Evolutionary conservation across 75 land plant genomes (phyloP), one percentile per base, ranked within the genome.

Genomic region (Isoetes taiwanensis): DNA sequence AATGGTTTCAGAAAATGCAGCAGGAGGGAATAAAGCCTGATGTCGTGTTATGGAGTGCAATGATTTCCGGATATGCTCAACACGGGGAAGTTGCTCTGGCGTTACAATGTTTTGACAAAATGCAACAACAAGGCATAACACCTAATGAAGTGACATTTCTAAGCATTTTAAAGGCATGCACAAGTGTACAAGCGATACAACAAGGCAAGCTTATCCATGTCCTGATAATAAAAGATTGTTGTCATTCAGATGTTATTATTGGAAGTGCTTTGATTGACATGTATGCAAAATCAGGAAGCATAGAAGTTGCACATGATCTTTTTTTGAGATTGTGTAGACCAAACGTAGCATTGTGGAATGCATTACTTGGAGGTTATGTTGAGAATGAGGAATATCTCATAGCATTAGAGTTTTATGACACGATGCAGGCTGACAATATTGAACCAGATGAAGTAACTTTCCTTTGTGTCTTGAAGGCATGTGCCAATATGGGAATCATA

Each of bases 101-200:
- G 0, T 24, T 79, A 10, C 19, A 33, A 17, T 26, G 74, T 30
- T 74, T 66, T 56, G 40, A 32, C 32, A 19, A 57, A 19, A 74
- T 78, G 74, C 71, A 43, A 46, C 25, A 30, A 32, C 66, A 53
- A 23, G 74, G 71, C 4, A 10, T 74, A 29, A 48, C 29, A 0
- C 77, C 74, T 4, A 55, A 73, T 28, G 65, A 74, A 32, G 33
- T 74, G 41, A 78, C 81, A 5, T 78, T 78, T 64, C 66, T 69
- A 23, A 67, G 63, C 41, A 64, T 78, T 56, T 55, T 78, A 23
- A 63, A 65, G 57, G 64, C 61, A 27, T 71, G 61, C 14, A 26
- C 29, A 50, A 59, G 46, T 27, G 20, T 29, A 32, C 5, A 4
- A 35, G 30, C 24, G 19, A 34, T 61, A 2, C 34, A 40, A 34